Percentiles rank a stretch among this genome's conserved stretches.
Conservation (phyloP, 139 green algal genomes). For the Picochlorum sp. region DNA sequence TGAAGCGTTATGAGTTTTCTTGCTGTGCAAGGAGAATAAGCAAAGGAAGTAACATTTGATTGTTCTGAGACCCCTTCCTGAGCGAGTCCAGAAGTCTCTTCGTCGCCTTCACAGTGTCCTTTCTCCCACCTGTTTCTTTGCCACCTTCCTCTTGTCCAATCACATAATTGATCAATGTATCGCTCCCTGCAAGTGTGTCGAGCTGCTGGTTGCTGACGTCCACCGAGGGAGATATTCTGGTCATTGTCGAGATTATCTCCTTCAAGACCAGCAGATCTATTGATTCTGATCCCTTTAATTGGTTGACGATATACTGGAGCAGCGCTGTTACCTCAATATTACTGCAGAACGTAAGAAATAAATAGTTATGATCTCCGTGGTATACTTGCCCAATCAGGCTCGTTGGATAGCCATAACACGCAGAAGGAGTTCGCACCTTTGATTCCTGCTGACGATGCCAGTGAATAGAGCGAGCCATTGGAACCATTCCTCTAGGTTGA, state of each 20-base stretch:
- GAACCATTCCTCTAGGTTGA: constrained; percentile 69
- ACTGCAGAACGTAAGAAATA: not conserved
- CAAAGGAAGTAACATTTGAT: constrained; percentile 63
- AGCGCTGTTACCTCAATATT: constrained; percentile 44
- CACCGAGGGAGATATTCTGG: constrained; percentile 24
- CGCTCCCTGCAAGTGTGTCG: constrained; percentile 44
- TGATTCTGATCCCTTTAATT: constrained; percentile 48
- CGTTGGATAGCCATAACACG: no score
- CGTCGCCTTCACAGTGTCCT: constrained; percentile 19
- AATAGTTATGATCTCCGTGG: no score
- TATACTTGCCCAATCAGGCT: no score
- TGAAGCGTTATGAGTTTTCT: constrained; percentile 48
- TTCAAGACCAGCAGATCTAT: constrained; percentile 68
- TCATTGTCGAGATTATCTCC: constrained; percentile 53
- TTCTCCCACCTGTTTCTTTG: not conserved
- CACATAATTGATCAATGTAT: constrained; percentile 28
- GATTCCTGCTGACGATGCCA: constrained; percentile 26
- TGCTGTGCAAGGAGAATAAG: constrained; percentile 72
- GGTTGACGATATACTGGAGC: constrained; percentile 61
- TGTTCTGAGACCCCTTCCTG: constrained; percentile 7
- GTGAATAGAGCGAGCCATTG: constrained; percentile 59
- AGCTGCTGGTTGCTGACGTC: constrained; percentile 51
- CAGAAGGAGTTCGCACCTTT: not conserved
- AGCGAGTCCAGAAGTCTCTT: constrained; percentile 38
- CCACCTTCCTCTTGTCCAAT: constrained; percentile 10